Evolutionary conservation across 1,284 basidiomycete genomes (phyloP).

Genomic region (Cutaneotrichosporon sp.): DNA sequence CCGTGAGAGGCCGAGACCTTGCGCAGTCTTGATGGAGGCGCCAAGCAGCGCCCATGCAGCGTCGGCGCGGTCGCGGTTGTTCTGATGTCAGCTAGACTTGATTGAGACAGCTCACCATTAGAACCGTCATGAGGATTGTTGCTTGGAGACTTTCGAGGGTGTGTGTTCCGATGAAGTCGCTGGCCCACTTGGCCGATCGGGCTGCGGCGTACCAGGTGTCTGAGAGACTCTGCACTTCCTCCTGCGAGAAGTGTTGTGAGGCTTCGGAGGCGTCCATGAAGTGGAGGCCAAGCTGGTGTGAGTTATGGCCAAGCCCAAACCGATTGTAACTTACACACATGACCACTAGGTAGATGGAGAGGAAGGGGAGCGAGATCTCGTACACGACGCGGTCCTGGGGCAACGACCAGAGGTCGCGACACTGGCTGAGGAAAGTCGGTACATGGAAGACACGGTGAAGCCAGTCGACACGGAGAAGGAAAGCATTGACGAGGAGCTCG

Average conservation of each 20-base stretch:
- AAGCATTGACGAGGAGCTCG: constrained; percentile 44
- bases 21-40: constrained; percentile 50
- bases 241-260: constrained; percentile 37
- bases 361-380: constrained; percentile 46
- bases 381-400: constrained; percentile 38
- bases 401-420: constrained; percentile 46
- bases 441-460: constrained; percentile 48
- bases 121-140: constrained; percentile 44
- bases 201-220: constrained; percentile 45
- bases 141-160: constrained; percentile 46
- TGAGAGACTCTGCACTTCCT: constrained; percentile 40
- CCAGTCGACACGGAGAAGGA: constrained; percentile 48
- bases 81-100: constrained; percentile 17
- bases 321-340: constrained; percentile 33
- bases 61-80: constrained; percentile 49
- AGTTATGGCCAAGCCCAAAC: neutral
- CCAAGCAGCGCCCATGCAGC: constrained; percentile 49
- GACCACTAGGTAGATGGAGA: constrained; percentile 45
- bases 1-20: constrained; percentile 49
- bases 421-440: constrained; percentile 45
- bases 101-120: constrained; percentile 33
- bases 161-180: constrained; percentile 48
- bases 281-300: constrained; percentile 41
- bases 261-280: constrained; percentile 46
- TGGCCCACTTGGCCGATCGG: constrained; percentile 40